A percentile compares a stretch with the other conserved stretches of the same genome.
Conservation (phyloP, 176 grass and related monocot species). For the Aegilops speltoides region DNA sequence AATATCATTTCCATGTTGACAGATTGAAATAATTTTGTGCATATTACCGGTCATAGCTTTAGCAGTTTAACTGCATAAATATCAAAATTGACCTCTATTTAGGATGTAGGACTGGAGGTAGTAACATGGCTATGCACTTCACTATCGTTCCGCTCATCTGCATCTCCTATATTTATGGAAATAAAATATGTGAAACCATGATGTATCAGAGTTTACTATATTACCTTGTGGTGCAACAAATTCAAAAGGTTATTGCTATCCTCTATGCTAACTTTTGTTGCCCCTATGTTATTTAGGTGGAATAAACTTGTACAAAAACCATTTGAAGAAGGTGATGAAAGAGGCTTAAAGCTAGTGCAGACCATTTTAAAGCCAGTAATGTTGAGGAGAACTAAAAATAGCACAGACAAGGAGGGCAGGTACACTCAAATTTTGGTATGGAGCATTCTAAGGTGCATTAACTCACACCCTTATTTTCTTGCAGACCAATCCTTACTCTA, state of each 20-base stretch:
- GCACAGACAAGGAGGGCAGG: slow-evolving; percentile 93
- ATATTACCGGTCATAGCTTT: neutral
- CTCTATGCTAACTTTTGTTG: slow-evolving; percentile 12
- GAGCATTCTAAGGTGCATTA: slow-evolving; percentile 1
- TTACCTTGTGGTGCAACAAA: neutral
- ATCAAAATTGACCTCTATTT: neutral
- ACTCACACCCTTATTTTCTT: slow-evolving; percentile 33
- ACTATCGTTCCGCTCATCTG: neutral
- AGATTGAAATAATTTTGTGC: neutral
- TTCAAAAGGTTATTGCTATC: neutral
- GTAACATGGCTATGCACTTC: slow-evolving; percentile 1
- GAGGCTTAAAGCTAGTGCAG: slow-evolving; percentile 84
- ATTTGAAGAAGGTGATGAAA: slow-evolving; percentile 95
- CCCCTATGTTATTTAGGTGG: slow-evolving; percentile 59
- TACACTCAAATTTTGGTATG: slow-evolving; percentile 32
- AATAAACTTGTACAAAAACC: slow-evolving; percentile 96
- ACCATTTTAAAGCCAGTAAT: slow-evolving; percentile 94
- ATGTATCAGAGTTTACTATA: slow-evolving; percentile 11
- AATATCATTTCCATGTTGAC: neutral
- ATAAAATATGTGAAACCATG: slow-evolving; percentile 3
- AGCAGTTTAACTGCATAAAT: neutral
- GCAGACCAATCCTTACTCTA: slow-evolving; percentile 84
- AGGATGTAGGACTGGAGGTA: neutral
- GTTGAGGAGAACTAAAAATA: slow-evolving; percentile 90
- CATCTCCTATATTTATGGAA: slow-evolving; percentile 2